phyloP scores from a whole-genome alignment of 2,329 filamentous ascomycete genomes.

The Tolypocladium guangdongense region DNA sequence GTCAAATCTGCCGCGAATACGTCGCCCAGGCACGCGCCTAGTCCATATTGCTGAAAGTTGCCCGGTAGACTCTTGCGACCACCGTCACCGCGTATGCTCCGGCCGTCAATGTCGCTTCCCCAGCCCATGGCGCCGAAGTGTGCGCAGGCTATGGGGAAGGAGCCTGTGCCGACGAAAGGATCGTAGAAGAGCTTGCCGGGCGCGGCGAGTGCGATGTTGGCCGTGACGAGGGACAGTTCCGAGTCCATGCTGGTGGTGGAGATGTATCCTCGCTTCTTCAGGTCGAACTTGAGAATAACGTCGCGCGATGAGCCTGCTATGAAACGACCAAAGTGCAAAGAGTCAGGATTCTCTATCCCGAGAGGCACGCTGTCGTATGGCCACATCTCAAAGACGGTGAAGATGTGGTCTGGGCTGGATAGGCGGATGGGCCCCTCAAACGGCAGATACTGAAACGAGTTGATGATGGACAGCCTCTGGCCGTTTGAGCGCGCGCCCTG shows the following conservation, averaged over 20 bases:
- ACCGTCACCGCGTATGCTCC: conserved; percentile 69
- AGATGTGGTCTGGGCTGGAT: conserved; percentile 60
- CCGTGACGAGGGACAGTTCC: conserved; percentile 81
- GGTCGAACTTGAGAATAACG: conserved; percentile 62
- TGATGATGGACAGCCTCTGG: conserved; percentile 64
- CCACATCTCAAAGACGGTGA: conserved; percentile 79
- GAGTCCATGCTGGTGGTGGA: conserved; percentile 97
- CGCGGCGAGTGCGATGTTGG: conserved; percentile 74
- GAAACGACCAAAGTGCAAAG: conserved; percentile 61
- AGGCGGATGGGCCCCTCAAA: conserved; percentile 73
- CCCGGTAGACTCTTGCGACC: conserved; percentile 39
- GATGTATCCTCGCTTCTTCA: conserved; percentile 91
- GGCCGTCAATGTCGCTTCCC: conserved; percentile 88
- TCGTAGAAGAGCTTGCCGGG: conserved; percentile 87
- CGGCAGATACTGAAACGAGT: conserved; percentile 67
- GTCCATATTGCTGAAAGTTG: conserved; percentile 79
- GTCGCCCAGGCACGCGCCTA: conserved; percentile 57
- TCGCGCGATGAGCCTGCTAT: conserved; percentile 58
- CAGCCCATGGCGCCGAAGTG: conserved; percentile 78
- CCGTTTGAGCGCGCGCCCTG: conserved; percentile 56
- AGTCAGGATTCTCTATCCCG: conserved; percentile 41
- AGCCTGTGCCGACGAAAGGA: conserved; percentile 90
- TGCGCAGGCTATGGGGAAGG: conserved; percentile 80
- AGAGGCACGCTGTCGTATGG: conserved; percentile 39
- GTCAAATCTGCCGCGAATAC: conserved; percentile 80